A percentile compares a stretch with the other conserved stretches of the same genome.
phyloP scores from a whole-genome alignment of 257 asterid species.

The Petunia secreta region DNA sequence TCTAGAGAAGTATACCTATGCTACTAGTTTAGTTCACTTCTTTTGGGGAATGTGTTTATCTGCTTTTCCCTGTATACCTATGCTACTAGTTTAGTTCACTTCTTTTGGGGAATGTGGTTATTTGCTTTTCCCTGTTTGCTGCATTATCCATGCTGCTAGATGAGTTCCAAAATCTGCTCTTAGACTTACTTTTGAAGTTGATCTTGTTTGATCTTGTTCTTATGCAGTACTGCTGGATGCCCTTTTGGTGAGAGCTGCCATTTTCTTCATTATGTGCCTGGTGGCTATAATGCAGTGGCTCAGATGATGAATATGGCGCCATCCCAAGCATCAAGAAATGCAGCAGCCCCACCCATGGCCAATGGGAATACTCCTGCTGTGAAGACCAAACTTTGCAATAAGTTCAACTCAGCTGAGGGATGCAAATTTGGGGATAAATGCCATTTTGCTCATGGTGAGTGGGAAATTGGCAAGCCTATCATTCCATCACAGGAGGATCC shows the following conservation, averaged over 20 bases:
- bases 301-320: conserved; percentile 83
- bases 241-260: conserved; percentile 85
- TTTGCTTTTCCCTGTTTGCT: background rate
- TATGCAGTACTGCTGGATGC: conserved; percentile 70
- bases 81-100: background rate
- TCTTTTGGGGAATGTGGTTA: background rate
- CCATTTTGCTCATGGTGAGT: conserved; percentile 92
- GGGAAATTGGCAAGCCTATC: conserved; percentile 77
- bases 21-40: background rate
- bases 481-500: conserved; percentile 59
- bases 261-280: conserved; percentile 86
- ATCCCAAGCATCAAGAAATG: conserved; percentile 50
- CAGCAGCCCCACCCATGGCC: conserved; percentile 41
- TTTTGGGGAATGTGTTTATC: background rate
- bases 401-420: conserved; percentile 75
- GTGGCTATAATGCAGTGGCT: conserved; percentile 87
- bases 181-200: background rate
- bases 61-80: background rate
- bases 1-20: background rate
- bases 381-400: conserved; percentile 81
- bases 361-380: conserved; percentile 58
- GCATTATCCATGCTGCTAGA: background rate
- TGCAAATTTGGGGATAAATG: conserved; percentile 92
- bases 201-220: background rate
- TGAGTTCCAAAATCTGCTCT: background rate